Percentiles rank a stretch among this genome's conserved stretches.
These are phyloP conservation scores for Lepidium africanum DNA, from an alignment of 345 rosid species.

Conservation along the genomic window DNA sequence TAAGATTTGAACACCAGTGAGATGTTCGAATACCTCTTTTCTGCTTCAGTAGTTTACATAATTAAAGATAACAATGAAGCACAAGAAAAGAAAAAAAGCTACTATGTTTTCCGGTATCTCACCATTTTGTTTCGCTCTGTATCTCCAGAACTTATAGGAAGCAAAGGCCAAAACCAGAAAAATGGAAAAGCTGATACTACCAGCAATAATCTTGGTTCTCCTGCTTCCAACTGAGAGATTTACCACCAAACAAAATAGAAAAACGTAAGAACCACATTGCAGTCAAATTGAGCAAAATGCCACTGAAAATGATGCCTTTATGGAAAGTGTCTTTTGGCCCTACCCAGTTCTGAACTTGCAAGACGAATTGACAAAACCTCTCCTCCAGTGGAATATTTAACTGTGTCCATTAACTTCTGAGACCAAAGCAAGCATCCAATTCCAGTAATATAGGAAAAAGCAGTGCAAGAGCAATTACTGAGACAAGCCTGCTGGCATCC, in stretches of 20 bases:
- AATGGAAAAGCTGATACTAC: neutral
- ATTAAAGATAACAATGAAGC: neutral
- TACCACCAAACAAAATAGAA: neutral
- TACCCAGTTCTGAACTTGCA: constrained; percentile 50
- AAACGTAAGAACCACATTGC: neutral
- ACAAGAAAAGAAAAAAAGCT: neutral
- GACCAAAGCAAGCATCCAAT: constrained; percentile 52
- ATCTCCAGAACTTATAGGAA: neutral
- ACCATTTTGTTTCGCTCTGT: neutral
- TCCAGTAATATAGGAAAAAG: constrained; percentile 27
- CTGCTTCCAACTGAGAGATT: constrained; percentile 4
- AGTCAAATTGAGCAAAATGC: neutral
- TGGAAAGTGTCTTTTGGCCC: neutral
- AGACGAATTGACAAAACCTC: constrained; percentile 33
- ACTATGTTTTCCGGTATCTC: neutral
- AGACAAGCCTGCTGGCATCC: constrained; percentile 3
- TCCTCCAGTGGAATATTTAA: constrained; percentile 27
- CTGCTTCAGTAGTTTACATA: neutral
- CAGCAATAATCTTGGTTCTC: neutral
- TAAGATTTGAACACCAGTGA: neutral
- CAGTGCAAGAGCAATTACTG: constrained; percentile 49
- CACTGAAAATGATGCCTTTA: neutral
- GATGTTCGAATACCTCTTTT: neutral
- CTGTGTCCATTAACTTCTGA: constrained; percentile 41
- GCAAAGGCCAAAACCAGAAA: neutral